phyloP scores from a whole-genome alignment of 169 alveolate genomes.

The Plasmodium knowlesi region DNA sequence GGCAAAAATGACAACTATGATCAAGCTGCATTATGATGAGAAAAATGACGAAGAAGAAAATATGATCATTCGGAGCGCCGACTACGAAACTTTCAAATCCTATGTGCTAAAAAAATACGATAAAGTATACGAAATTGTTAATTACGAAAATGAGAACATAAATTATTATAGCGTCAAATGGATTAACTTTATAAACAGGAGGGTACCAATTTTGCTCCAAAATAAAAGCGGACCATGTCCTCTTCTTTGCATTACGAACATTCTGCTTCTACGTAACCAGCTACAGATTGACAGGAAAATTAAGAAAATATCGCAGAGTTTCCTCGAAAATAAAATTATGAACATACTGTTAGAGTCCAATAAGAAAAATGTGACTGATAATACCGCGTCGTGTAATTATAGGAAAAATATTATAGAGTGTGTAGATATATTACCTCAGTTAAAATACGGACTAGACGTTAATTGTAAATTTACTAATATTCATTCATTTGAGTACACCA shows the following conservation, averaged over 20 bases:
- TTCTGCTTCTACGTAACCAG: slow-evolving; percentile 70
- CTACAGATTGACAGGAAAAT: slow-evolving; percentile 72
- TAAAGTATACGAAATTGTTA: slow-evolving; percentile 1
- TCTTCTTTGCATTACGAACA: slow-evolving; percentile 72
- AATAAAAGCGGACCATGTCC: slow-evolving; percentile 78
- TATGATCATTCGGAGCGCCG: slow-evolving; percentile 55
- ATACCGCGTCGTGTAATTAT: slow-evolving; percentile 63
- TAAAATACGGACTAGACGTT: slow-evolving; percentile 76
- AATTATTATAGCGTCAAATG: slow-evolving; percentile 73
- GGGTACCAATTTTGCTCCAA: slow-evolving; percentile 71
- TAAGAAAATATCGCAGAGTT: slow-evolving; percentile 59
- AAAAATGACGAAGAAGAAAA: slow-evolving; percentile 74
- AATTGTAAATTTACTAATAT: slow-evolving; percentile 75
- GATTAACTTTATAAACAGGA: slow-evolving; percentile 65
- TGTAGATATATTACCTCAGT: slow-evolving; percentile 74
- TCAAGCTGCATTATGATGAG: slow-evolving; percentile 56
- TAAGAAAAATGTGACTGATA: slow-evolving; percentile 52
- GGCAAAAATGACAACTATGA: slow-evolving; percentile 55
- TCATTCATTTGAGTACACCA: slow-evolving; percentile 75
- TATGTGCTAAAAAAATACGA: slow-evolving; percentile 70
- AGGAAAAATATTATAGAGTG: slow-evolving; percentile 73
- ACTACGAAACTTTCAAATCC: slow-evolving; percentile 70
- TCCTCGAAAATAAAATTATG: slow-evolving; percentile 58
- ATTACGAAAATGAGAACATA: slow-evolving; percentile 47
- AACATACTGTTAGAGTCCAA: slow-evolving; percentile 73